Evolutionary conservation across 306 rosid genomes (phyloP), one percentile per base, ranked within the genome.

Genomic region (Casuarina equisetifolia): DNA sequence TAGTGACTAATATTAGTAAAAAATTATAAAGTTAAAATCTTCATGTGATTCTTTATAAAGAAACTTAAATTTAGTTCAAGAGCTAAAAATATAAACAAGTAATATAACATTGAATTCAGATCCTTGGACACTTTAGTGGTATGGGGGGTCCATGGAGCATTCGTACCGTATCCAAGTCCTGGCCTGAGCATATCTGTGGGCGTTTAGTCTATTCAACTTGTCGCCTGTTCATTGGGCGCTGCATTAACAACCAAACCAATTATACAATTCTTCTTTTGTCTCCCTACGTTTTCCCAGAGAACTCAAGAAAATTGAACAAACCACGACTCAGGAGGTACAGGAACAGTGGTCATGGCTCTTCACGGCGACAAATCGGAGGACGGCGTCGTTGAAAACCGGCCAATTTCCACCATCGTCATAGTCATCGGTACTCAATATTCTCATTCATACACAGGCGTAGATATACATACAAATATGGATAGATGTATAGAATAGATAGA

Each of bases 361-460:
- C 81, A 20, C 42, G 89, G 82, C 51, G 83, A 89, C 48, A 81
- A 83, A 80, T 83, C 86, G 5, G 83, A 81, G 6, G 82, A 44
- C 79, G 79, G 83, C 85, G 59, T 83, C 77, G 92, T 80, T 40
- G 77, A 75, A 51, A 81, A 82, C 44, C 82, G 79, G 39, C 87
- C 92, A 45, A 76, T 94, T 68, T 84, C 95, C 74, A 88, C 79
- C 75, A 80, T 92, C 86, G 91, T 90, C 83, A 74, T 94, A 82
- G 38, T 95, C 74, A 86, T 88, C 51, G 98, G 98, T 91, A 79
- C 36, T 59, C 73, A 9, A 62, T 63, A 12, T 50, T 39, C 63
- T 53, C n/a, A 46, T n/a, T 39, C 71, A 15, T 15, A 11, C 12
- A 3, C 63, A 15, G 64, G 2, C 3, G 15, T 44, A 5, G 11